Conservation (phyloP, 371 early-diverging fungal species). For the Entomophthora muscae region DNA sequence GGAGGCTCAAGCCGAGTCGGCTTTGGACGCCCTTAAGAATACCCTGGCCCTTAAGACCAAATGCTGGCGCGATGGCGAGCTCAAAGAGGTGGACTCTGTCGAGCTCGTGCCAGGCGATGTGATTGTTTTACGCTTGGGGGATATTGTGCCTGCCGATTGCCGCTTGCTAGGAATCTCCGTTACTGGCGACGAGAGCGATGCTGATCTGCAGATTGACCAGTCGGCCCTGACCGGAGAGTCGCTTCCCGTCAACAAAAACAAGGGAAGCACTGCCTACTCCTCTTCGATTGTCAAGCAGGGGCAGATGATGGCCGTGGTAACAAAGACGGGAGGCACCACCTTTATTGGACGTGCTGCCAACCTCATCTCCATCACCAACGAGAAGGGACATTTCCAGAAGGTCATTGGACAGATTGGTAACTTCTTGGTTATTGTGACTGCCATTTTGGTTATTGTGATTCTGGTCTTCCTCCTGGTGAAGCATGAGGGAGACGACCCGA, state of each 20-base stretch:
- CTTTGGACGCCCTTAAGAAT: constrained; percentile 74
- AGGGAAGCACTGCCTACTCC: constrained; percentile 63
- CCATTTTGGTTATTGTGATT: constrained; percentile 63
- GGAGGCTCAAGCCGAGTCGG: constrained; percentile 82
- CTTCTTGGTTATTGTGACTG: constrained; percentile 68
- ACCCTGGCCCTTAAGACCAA: constrained; percentile 48
- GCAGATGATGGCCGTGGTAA: constrained; percentile 66
- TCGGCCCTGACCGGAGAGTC: constrained; percentile 92
- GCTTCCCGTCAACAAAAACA: constrained; percentile 58
- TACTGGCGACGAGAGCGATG: constrained; percentile 59
- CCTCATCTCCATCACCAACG: constrained; percentile 65
- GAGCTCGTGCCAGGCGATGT: constrained; percentile 79
- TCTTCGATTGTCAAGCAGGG: constrained; percentile 74
- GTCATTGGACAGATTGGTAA: constrained; percentile 82
- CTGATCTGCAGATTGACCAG: constrained; percentile 77
- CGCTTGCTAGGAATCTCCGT: constrained; percentile 70
- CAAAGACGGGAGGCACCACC: constrained; percentile 65
- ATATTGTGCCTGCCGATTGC: constrained; percentile 87
- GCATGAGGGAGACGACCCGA: too few species aligned
- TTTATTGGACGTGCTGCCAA: constrained; percentile 81
- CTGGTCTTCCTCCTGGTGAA: too few species aligned
- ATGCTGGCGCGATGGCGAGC: constrained; percentile 57
- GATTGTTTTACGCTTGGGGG: constrained; percentile 76
- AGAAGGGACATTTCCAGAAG: constrained; percentile 78
- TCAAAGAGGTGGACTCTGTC: constrained; percentile 61